Evolutionary conservation across 1,284 basidiomycete species (phyloP).

Genomic region (Cutaneotrichosporon spelunceum): DNA sequence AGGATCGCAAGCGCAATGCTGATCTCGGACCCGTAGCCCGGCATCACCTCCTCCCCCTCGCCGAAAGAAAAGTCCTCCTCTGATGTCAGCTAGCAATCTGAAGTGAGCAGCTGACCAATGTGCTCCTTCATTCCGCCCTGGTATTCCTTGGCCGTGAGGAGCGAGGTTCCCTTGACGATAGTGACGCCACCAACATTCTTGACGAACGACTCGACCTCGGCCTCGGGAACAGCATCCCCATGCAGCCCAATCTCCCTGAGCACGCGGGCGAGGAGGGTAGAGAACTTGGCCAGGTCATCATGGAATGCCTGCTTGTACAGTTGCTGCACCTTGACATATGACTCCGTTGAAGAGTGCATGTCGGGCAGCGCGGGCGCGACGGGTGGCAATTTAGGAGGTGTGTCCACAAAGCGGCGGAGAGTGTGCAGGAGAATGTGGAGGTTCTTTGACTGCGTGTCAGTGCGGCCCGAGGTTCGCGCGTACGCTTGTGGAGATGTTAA

Average conservation of each 20-base stretch:
- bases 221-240: conserved; percentile 53
- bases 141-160: conserved; percentile 61
- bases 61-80: conserved; percentile 22
- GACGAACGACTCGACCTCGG: conserved; percentile 73
- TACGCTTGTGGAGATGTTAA: conserved; percentile 48
- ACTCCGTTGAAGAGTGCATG: conserved; percentile 86
- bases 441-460: conserved; percentile 55
- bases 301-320: conserved; percentile 47
- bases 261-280: conserved; percentile 40
- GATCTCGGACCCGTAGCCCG: conserved; percentile 16
- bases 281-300: conserved; percentile 42
- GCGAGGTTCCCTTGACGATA: conserved; percentile 68
- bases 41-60: conserved; percentile 14
- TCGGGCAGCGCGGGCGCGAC: conserved; percentile 75
- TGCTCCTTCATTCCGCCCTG: conserved; percentile 47
- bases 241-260: conserved; percentile 39
- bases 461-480: conserved; percentile 17
- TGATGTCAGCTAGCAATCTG: neutral
- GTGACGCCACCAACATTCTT: conserved; percentile 83
- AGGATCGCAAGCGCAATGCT: conserved; percentile 52
- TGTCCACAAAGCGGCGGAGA: conserved; percentile 58
- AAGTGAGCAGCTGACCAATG: conserved; percentile 55
- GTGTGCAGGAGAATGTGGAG: conserved; percentile 87
- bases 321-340: conserved; percentile 58
- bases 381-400: conserved; percentile 57